Evolutionary conservation across 2,329 filamentous ascomycete species (phyloP), one percentile per base, ranked within the genome.

Genomic region (Penicillium occitanis): DNA sequence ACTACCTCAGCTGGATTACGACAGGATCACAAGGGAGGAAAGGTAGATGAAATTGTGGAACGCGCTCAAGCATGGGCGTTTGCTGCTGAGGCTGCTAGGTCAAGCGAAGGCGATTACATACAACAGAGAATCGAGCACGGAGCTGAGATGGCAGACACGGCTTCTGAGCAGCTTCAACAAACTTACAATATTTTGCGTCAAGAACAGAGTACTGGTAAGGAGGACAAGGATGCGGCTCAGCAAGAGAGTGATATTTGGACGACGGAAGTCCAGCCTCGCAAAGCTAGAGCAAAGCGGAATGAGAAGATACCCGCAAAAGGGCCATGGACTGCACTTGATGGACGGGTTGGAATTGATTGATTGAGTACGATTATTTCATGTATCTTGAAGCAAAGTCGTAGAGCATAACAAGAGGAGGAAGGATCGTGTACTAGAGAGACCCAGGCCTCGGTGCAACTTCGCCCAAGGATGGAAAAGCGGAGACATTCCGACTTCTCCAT

Each of bases 21-120:
- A 40, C 64, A 68, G 30, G 67, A 50, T 13, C 69, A 70, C n/a
- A n/a, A 22, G 11, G 33, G n/a, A 37, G 53, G 53, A 14, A 57
- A 57, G n/a, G n/a, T 5, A 0, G 76, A 78, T 37, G 76, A 77
- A 57, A 65, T 79, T 19, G 68, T 78, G 25, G 64, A 53, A 28
- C 70, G 75, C 53, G 78, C 78, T 17, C 73, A 79, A 69, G 77
- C 77, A 44, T 80, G 78, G 78, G 73, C 76, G 8, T 80, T 79
- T 70, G 78, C 78, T 14, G 77, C 77, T 4, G 67, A 73, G 3
- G 76, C 76, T 3, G 78, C 78, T 3, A 68, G 70, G 35, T 68
- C 71, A 11, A 70, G 68, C 40, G 75, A 75, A 33, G 71, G 71
- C 37, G 75, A 76, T 5, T 76, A 73, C 66, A 72, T 79, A 13